Percentiles rank a stretch among this genome's conserved stretches.
phyloP scores from a whole-genome alignment of 2,329 filamentous ascomycete species.

The Cytospora chrysosperma region DNA sequence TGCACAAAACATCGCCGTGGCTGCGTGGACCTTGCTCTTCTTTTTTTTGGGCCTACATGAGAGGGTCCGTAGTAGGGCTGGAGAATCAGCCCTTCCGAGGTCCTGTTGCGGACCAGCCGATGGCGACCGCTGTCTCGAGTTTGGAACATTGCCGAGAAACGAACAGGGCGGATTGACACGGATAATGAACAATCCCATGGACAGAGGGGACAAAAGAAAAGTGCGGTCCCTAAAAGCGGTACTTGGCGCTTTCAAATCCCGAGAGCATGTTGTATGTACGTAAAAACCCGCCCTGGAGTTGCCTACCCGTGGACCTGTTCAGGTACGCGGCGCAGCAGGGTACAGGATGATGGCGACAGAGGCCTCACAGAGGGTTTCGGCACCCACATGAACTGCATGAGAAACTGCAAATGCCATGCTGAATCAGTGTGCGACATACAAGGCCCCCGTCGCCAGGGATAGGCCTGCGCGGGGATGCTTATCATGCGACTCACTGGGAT shows the following conservation, averaged over 20 bases:
- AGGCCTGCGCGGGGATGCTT: slow-evolving; percentile 9
- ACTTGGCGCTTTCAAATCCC: background rate
- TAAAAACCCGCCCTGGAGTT: background rate
- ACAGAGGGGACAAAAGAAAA: background rate
- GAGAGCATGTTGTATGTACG: background rate
- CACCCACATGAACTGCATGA: background rate
- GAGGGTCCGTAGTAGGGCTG: background rate
- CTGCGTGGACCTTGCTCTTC: background rate
- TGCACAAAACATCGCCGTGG: background rate
- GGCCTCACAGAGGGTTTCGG: background rate
- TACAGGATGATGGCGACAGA: background rate
- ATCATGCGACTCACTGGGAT: background rate
- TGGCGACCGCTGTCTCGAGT: background rate
- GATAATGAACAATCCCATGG: background rate
- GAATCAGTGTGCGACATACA: background rate
- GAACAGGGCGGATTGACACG: background rate
- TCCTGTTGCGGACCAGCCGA: background rate
- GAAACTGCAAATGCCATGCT: background rate
- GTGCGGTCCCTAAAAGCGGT: background rate
- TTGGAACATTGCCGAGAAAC: background rate
- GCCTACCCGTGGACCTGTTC: background rate
- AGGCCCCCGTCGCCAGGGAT: slow-evolving; percentile 8
- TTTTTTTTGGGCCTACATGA: background rate
- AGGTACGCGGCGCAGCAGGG: too few relatives aligned
- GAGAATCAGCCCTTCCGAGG: background rate